A percentile compares a stretch with the other conserved stretches of the same genome.
Evolutionary conservation across 2,329 filamentous ascomycete species (phyloP).

Genomic region (Diplodia intermedia): DNA sequence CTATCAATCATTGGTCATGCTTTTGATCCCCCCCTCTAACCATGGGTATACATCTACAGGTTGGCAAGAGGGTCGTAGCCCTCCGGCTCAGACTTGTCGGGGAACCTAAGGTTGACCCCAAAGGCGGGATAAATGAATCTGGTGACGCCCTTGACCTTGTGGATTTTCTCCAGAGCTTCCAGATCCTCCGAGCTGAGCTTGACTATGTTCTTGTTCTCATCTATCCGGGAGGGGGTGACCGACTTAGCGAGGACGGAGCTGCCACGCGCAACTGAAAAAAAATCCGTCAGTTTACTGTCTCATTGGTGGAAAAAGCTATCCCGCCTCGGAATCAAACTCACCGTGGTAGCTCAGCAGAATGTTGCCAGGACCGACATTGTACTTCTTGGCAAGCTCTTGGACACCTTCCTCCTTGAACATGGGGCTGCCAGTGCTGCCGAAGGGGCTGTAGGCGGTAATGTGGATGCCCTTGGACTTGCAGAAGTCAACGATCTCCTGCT

Average conservation of each 20-base stretch:
- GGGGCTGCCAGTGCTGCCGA: conserved; percentile 58
- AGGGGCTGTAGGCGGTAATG: conserved; percentile 70
- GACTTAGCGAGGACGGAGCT: conserved; percentile 77
- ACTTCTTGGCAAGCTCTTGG: conserved; percentile 58
- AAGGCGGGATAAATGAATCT: conserved; percentile 59
- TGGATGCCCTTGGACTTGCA: conserved; percentile 73
- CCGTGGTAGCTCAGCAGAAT: conserved; percentile 76
- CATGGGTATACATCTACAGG: conserved; percentile 26
- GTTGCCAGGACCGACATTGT: conserved; percentile 57
- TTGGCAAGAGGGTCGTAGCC: conserved; percentile 29
- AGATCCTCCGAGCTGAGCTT: conserved; percentile 70
- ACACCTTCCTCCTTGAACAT: conserved; percentile 57
- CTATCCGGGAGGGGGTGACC: conserved; percentile 71
- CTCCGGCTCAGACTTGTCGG: conserved; percentile 49
- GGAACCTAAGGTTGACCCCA: conserved; percentile 58
- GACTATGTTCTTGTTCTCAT: conserved; percentile 72
- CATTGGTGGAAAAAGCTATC: conserved; percentile 22
- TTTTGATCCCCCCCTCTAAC: conserved; percentile 11
- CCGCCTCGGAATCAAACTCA: conserved; percentile 50
- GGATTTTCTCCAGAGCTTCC: conserved; percentile 55
- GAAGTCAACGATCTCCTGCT: conserved; percentile 74
- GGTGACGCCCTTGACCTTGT: conserved; percentile 56
- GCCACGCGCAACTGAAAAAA: conserved; percentile 67
- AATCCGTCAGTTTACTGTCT: conserved; percentile 24
- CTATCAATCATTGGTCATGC: conserved; percentile 14